These are phyloP conservation scores for Venustampulla echinocandica DNA, from an alignment of 495 filamentous ascomycete genomes.

Conservation along the genomic window DNA sequence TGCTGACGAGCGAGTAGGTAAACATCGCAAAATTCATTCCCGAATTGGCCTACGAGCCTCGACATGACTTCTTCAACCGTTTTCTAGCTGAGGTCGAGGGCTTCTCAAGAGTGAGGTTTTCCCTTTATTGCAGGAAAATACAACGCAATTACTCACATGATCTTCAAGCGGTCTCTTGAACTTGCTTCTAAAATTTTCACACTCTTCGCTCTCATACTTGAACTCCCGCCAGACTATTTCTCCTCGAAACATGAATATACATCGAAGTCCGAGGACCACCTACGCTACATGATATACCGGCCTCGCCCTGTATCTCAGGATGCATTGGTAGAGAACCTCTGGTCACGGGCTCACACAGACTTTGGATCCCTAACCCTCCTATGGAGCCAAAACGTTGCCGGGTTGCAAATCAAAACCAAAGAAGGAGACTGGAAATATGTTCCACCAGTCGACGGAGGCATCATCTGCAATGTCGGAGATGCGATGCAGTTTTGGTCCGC, in stretches of 20 bases:
- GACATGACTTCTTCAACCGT: conserved; percentile 21
- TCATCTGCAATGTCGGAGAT: conserved; percentile 46
- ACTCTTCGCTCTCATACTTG: conserved; percentile 42
- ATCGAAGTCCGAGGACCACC: conserved; percentile 34
- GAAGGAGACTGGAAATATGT: conserved; percentile 42
- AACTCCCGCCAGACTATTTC: conserved; percentile 43
- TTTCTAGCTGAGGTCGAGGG: conserved; percentile 2
- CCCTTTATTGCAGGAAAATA: not conserved
- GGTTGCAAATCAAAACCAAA: conserved; percentile 38
- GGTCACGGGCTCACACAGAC: conserved; percentile 40
- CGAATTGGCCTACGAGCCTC: conserved; percentile 27
- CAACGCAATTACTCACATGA: not conserved
- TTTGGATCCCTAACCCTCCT: conserved; percentile 47
- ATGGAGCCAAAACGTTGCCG: conserved; percentile 44
- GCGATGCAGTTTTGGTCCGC: conserved; percentile 35
- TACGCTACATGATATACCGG: conserved; percentile 48
- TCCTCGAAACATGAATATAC: conserved; percentile 40
- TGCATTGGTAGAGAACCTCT: conserved; percentile 29
- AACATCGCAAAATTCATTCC: conserved; percentile 44
- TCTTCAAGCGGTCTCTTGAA: not conserved
- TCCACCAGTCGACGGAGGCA: conserved; percentile 39
- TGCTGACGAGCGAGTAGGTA: conserved; percentile 22
- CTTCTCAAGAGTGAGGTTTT: not conserved
- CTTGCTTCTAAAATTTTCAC: conserved; percentile 36
- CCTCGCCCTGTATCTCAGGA: conserved; percentile 36